These are phyloP conservation scores for Chytriomyces sp. DNA, from an alignment of 192 early-diverging fungal species.

Conservation along the genomic window DNA sequence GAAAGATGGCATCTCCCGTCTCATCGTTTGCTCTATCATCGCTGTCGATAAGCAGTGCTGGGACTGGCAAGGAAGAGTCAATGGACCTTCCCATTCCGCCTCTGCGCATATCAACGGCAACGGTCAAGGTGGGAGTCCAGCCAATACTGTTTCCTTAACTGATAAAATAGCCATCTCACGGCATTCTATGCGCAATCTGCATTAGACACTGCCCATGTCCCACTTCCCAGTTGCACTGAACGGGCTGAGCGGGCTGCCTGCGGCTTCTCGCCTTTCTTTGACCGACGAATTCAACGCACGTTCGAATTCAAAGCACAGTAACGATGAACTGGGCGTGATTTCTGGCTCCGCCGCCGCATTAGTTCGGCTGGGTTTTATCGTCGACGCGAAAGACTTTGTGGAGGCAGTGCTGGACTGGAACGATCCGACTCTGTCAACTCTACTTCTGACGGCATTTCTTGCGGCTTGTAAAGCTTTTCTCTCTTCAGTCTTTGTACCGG, in stretches of 20 bases:
- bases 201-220: conserved; percentile 10
- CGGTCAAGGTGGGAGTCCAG: too few relatives aligned
- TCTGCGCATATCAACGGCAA: not conserved
- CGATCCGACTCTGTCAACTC: conserved; percentile 11
- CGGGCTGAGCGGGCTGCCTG: too few relatives aligned
- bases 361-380: not conserved
- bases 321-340: not conserved
- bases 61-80: not conserved
- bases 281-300: not conserved
- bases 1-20: not conserved
- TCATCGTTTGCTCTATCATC: not conserved
- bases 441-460: conserved; percentile 14
- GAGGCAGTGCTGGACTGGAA: conserved; percentile 8
- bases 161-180: not conserved
- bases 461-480: conserved; percentile 12
- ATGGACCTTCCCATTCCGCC: not conserved
- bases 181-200: too few relatives aligned
- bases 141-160: not conserved
- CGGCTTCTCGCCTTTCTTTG: too few relatives aligned
- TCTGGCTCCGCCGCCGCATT: conserved; percentile 3
- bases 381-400: conserved; percentile 2
- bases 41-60: not conserved
- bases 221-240: conserved; percentile 18
- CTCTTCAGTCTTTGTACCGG: not conserved
- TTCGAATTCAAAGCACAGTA: not conserved